Conservation (phyloP, 139 green algal species). For the Protoeuglena noctilucae region DNA sequence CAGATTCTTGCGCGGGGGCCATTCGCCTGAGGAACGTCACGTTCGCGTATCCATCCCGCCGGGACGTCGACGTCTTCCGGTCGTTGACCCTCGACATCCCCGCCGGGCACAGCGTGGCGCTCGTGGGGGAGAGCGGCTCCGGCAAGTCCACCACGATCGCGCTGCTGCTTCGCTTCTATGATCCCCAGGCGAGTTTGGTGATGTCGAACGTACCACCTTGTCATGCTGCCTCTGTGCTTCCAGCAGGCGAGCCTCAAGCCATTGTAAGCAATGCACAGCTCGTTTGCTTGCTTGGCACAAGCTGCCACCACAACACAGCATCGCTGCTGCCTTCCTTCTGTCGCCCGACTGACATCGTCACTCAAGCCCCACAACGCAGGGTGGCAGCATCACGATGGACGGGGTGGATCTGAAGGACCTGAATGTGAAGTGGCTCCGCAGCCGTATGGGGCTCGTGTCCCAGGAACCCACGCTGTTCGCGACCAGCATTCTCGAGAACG, state of each 20-base stretch:
- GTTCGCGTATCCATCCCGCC: slow-evolving; percentile 4
- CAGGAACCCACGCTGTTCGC: slow-evolving; percentile 17
- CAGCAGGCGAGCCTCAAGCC: no score
- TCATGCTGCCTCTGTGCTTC: no score
- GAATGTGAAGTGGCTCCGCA: slow-evolving; percentile 11
- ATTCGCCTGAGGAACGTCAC: neutral
- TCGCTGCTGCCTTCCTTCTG: no score
- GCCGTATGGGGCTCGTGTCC: slow-evolving; percentile 19
- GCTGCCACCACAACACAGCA: no score
- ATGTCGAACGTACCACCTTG: no score
- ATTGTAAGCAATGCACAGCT: no score
- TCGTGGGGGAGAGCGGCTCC: slow-evolving; percentile 30
- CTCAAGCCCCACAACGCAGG: no score
- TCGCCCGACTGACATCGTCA: no score
- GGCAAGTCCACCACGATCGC: slow-evolving; percentile 35
- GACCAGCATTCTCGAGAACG: slow-evolving; percentile 10
- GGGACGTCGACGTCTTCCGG: no score
- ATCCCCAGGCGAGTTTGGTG: neutral
- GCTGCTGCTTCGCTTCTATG: slow-evolving; percentile 7
- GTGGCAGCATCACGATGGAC: no score
- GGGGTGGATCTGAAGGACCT: slow-evolving; percentile 8
- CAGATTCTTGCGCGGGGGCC: neutral
- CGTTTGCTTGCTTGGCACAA: no score
- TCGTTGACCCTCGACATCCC: slow-evolving; percentile 20
- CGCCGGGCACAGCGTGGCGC: slow-evolving; percentile 22